Conservation (phyloP, 2,329 filamentous ascomycete genomes). For the Sarocladium brachiariae region DNA sequence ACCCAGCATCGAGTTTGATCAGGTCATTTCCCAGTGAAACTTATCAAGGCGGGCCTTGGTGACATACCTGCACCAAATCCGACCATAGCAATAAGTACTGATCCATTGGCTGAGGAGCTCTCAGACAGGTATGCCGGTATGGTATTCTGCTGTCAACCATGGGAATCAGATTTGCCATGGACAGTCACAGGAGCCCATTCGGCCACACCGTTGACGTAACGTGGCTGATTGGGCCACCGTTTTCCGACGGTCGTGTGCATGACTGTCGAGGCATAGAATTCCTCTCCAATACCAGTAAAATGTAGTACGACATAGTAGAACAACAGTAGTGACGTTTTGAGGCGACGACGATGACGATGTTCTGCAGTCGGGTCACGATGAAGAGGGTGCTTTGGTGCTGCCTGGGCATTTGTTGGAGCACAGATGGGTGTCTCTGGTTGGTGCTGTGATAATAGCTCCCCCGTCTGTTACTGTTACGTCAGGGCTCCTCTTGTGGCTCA, state of each 20-base stretch:
- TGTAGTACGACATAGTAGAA: no score
- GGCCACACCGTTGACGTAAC: neutral
- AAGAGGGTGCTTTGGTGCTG: neutral
- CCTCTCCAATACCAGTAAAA: neutral
- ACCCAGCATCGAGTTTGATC: no score
- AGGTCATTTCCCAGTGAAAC: neutral
- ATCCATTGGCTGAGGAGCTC: neutral
- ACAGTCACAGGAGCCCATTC: no score
- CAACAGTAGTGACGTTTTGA: neutral
- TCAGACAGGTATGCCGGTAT: neutral
- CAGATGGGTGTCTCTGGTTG: no score
- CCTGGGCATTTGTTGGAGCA: no score
- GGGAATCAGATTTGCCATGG: slow-evolving; percentile 4
- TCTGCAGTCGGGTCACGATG: neutral
- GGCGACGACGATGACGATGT: neutral
- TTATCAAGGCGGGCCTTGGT: neutral
- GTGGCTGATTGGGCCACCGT: neutral
- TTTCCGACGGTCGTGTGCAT: neutral
- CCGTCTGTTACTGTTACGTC: slow-evolving; percentile 10
- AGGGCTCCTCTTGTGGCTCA: slow-evolving; percentile 4
- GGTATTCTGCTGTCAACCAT: neutral
- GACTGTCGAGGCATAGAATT: neutral
- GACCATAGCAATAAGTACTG: neutral
- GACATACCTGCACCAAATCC: neutral
- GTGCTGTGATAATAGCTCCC: neutral